Base-by-base conservation (phyloP, 148 eudicot species). In the Salicornia ramosissima region DNA sequence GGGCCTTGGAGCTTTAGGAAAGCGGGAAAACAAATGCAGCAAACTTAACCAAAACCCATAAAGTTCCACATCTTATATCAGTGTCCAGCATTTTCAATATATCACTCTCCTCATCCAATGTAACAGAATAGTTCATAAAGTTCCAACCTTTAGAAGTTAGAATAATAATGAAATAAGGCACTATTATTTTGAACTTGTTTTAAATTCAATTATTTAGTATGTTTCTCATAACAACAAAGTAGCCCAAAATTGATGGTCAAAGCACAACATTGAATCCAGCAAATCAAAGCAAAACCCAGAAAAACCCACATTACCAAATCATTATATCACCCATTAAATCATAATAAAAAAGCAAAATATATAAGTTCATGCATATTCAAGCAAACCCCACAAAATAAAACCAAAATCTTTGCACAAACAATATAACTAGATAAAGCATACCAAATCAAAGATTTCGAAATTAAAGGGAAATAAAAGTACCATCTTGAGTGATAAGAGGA, bases 401-500 rank as follows among this genome's bases (percentile, higher is more conserved):
- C 6, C 70, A 58, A 47, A 55, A 64, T 13, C 46, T n/a, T n/a
- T n/a, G n/a, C n/a, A 14, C 52, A 49, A 18, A 13, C 42, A 54
- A 6, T 6, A 15, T 66, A 26, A 42, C 59, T 47, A 18, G 18
- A n/a, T n/a, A n/a, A n/a, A n/a, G n/a, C n/a, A n/a, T n/a, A n/a
- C n/a, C n/a, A 25, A 55, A 63, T 13, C 18, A 18, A 39, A 40
- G 28, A 16, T 12, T 18, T 21, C 10, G 64, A 1, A 16, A 22
- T 16, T 1, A 6, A 4, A 16, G 10, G 18, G 25, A 64, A 19
- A 15, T 25, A 28, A 34, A 51, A 6, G 1, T 73, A 91, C 97
- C 97, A 82, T 91, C 97, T 83, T 91, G 97, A 24, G 87, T 83
- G 46, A 91, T 87, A 73, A 91, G 96, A 13, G 97, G 97, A 54